Evolutionary conservation across 179 eudicot genomes (phyloP), one percentile per base, ranked within the genome.

Genomic region (Camellia oleifera): DNA sequence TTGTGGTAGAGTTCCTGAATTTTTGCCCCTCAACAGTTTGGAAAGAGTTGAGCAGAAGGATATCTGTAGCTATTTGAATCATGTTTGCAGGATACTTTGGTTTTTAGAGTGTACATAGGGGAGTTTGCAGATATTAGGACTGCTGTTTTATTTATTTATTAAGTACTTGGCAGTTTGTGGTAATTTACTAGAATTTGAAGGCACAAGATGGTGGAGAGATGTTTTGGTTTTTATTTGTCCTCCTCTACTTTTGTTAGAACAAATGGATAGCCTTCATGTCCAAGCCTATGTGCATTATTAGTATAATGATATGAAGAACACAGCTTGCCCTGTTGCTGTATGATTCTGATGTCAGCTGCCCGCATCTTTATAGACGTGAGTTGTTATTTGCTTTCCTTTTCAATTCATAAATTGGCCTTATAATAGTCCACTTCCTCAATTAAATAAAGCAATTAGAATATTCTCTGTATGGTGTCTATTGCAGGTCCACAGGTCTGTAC

Each of bases 401-500:
- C 20, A 42, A 10, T 14, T 9, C 14, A 52, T 52, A 26, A 40
- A 6, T 50, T 63, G 2, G 65, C 48, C 48, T 26, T 13, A 0
- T 60, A 6, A 8, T 40, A 42, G n/a, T 78, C 44, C 46, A 78
- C 46, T 58, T 46, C 11, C n/a, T 46, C 32, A 79, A 79, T 76
- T 79, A 44, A 69, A 50, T n/a, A 46, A 77, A 46, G 46, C 73
- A 62, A 56, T 26, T 60, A 26, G 54, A 45, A 53, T 50, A 44
- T 60, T 72, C 74, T 15, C 20, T 75, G 54, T 58, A n/a, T 77
- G 40, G 40, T 67, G 42, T 10, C 44, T 9, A 68, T 62, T 87
- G 75, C 88, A 96, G 99, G 99, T 97, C 7, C 97, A 91, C 84
- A 89, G 99, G 83, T 91, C 97, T 15, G 93, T 97, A 63, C 98